Evolutionary conservation across 306 rosid genomes (phyloP), one percentile per base, ranked within the genome.

Genomic region (Gastrolobium villosum): DNA sequence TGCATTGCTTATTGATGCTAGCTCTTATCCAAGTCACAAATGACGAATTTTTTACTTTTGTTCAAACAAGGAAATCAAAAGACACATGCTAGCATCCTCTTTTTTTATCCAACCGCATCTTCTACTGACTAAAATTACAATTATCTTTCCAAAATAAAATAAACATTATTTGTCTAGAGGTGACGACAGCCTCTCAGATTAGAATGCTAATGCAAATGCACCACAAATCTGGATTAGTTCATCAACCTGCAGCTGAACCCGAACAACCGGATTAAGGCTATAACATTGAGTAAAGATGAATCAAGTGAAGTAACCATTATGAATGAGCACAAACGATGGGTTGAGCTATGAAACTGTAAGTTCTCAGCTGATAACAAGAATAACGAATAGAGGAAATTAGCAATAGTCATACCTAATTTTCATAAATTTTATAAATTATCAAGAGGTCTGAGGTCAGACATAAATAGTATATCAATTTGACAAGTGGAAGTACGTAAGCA

Each of bases 381-480:
- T 20, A 48, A 55, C 2, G 31, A 46, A 32, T 2, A 10, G 10
- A 50, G 10, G 41, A 50, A 50, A 40, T 53, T 50, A 10, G 34
- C 28, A 59, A 55, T 43, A 54, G 11, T 62, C 4, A 69, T 52
- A 11, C 14, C 36, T 9, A 60, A 32, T 50, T 40, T 61, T 62
- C 56, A 41, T 36, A 44, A 40, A 71, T 49, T 45, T 9, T 26
- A 37, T 37, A 52, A 37, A 50, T 30, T 32, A 57, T 49, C 10
- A 30, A 69, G 9, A 68, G 69, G 54, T 11, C 43, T 39, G 7
- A 15, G n/a, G 43, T 75, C n/a, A 15, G 64, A 54, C 70, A 37
- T 39, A 69, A 82, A 82, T 37, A 35, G 31, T 31, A 15, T 46
- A 65, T 34, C 70, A 56, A 34, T 55, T 73, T 73, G 65, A 70